Percentiles rank a stretch among this genome's conserved stretches.
Evolutionary conservation across 148 eudicot species (phyloP).

Genomic region (Diospyros kaki): DNA sequence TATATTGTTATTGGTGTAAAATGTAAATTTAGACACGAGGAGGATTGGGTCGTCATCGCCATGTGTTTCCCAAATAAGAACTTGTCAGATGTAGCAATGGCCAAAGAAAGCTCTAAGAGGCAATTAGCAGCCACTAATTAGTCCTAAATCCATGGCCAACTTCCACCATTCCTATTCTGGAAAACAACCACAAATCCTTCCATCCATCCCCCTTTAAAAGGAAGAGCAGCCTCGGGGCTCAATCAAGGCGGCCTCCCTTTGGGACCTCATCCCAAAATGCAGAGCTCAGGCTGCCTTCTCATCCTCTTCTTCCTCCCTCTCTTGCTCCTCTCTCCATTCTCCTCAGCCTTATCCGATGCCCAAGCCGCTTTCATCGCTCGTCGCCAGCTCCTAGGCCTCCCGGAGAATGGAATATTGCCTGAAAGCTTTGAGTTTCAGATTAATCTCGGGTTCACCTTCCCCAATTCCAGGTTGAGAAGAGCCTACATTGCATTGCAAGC

Average conservation of each 20-base stretch:
- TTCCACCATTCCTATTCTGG: too few relatives aligned
- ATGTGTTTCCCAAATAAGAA: too few relatives aligned
- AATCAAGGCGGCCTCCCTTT: background rate
- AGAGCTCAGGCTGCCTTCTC: background rate
- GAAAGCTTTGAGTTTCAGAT: too few relatives aligned
- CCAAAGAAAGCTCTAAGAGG: too few relatives aligned
- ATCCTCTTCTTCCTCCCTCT: background rate
- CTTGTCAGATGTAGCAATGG: too few relatives aligned
- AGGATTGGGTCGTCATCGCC: too few relatives aligned
- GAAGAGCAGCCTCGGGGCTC: background rate
- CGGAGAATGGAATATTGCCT: background rate
- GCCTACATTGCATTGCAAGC: constrained; percentile 25
- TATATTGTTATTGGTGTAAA: too few relatives aligned
- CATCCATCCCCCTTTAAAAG: background rate
- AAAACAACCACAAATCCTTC: too few relatives aligned
- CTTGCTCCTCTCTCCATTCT: background rate
- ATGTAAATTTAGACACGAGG: too few relatives aligned
- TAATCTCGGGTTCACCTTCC: background rate
- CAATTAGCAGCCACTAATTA: too few relatives aligned
- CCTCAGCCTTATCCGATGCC: background rate
- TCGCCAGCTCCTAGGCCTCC: background rate
- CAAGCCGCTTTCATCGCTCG: background rate
- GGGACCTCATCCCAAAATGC: background rate
- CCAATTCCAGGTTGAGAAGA: constrained; percentile 15
- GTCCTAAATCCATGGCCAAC: too few relatives aligned